A percentile compares a stretch with the other conserved stretches of the same genome.
These are phyloP conservation scores for Ilyonectria mors-panacis DNA, from an alignment of 2,329 filamentous ascomycete genomes.

Conservation along the genomic window DNA sequence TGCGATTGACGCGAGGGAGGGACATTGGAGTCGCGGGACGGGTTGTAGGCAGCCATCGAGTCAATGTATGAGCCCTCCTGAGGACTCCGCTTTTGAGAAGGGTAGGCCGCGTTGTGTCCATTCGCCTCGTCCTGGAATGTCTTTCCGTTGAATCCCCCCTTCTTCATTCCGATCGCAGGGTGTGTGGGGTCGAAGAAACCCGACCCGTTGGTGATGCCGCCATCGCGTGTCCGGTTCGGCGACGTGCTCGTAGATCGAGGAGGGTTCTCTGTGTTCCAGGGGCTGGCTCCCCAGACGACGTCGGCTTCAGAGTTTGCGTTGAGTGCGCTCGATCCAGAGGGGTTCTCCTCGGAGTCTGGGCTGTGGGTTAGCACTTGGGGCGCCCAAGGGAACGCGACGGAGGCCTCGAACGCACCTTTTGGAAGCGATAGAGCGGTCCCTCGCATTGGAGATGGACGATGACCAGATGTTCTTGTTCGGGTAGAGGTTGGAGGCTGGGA, in stretches of 20 bases:
- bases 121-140: constrained; percentile 45
- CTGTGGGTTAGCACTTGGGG: constrained; percentile 33
- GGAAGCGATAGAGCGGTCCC: constrained; percentile 58
- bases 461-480: constrained; percentile 56
- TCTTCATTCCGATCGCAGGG: constrained; percentile 60
- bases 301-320: constrained; percentile 79
- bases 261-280: constrained; percentile 71
- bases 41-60: constrained; percentile 46
- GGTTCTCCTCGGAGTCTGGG: constrained; percentile 54
- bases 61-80: constrained; percentile 61
- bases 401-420: constrained; percentile 61
- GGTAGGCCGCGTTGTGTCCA: constrained; percentile 45
- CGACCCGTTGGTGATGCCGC: constrained; percentile 60
- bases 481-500: constrained; percentile 55
- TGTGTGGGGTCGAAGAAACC: constrained; percentile 63
- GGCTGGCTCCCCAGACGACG: constrained; percentile 69
- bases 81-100: constrained; percentile 51
- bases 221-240: constrained; percentile 68
- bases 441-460: constrained; percentile 58
- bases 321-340: constrained; percentile 79
- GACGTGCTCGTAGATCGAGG: constrained; percentile 68
- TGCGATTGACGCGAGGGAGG: constrained; percentile 70
- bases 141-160: constrained; percentile 43
- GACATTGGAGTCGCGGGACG: constrained; percentile 68
- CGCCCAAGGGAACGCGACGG: not conserved